Evolutionary conservation across 2,329 filamentous ascomycete species (phyloP).

Genomic region (Macrophomina tecta): DNA sequence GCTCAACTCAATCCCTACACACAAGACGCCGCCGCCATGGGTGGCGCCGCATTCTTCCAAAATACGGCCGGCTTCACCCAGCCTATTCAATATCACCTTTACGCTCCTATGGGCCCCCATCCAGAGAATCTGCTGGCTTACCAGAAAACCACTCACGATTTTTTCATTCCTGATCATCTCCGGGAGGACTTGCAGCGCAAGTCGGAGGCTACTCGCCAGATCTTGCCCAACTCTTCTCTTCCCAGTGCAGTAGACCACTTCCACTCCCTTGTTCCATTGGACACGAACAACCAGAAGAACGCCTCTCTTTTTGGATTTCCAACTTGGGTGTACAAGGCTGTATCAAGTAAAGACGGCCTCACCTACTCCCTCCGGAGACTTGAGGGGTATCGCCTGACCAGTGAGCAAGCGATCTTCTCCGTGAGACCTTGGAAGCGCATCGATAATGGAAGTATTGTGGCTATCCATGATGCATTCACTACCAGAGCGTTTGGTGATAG

Average conservation of each 20-base stretch:
- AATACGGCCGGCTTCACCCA: slow-evolving; percentile 61
- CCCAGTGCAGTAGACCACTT: slow-evolving; percentile 82
- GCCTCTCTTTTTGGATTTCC: slow-evolving; percentile 82
- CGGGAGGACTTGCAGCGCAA: slow-evolving; percentile 90
- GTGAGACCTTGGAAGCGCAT: slow-evolving; percentile 91
- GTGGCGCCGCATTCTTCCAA: slow-evolving; percentile 70
- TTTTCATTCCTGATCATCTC: slow-evolving; percentile 87
- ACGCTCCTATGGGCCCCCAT: slow-evolving; percentile 84
- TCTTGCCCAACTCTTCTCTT: slow-evolving; percentile 78
- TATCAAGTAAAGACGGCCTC: slow-evolving; percentile 84
- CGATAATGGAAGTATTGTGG: slow-evolving; percentile 80
- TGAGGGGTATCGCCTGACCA: slow-evolving; percentile 87
- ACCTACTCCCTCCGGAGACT: slow-evolving; percentile 87
- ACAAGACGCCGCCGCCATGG: slow-evolving; percentile 69
- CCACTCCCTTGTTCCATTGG: slow-evolving; percentile 88
- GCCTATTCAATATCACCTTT: slow-evolving; percentile 82
- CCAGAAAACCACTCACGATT: slow-evolving; percentile 85
- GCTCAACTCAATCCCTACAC: slow-evolving; percentile 70
- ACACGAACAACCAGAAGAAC: slow-evolving; percentile 80
- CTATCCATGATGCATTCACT: slow-evolving; percentile 90
- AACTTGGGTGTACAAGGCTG: slow-evolving; percentile 95
- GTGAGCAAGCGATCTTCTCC: slow-evolving; percentile 84
- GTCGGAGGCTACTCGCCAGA: slow-evolving; percentile 81
- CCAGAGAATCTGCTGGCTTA: slow-evolving; percentile 82
- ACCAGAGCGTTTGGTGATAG: slow-evolving; percentile 92